A percentile compares a stretch with the other conserved stretches of the same genome.
phyloP scores from a whole-genome alignment of 192 early-diverging fungal species.

The Entomortierella chlamydospora region DNA sequence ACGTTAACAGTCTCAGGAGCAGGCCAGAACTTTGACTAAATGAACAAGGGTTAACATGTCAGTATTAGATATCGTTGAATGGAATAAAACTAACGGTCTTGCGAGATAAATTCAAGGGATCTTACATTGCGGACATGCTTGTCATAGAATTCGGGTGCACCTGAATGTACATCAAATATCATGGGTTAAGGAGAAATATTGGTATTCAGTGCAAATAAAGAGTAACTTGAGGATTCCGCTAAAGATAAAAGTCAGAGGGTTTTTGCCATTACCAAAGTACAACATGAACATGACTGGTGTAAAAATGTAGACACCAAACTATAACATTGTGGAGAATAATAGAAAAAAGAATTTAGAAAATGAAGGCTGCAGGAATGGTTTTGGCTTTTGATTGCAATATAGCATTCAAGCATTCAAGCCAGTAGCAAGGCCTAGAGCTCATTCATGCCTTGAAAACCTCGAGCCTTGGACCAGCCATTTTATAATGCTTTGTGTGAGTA shows the following conservation, averaged over 20 bases:
- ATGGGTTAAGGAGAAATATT: not conserved
- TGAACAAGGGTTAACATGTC: not conserved
- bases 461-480: slow-evolving; percentile 46
- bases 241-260: not conserved
- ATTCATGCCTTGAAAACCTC: slow-evolving; percentile 44
- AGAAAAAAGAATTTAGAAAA: not conserved
- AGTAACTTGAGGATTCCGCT: not conserved
- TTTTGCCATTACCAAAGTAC: slow-evolving; percentile 36
- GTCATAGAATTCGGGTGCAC: slow-evolving; percentile 54
- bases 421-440: not conserved
- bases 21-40: slow-evolving; percentile 53
- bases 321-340: not conserved
- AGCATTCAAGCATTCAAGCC: not conserved
- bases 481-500: not conserved
- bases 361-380: not conserved
- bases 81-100: not conserved
- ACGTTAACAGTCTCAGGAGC: slow-evolving; percentile 46
- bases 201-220: not conserved
- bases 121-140: slow-evolving; percentile 50
- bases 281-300: slow-evolving; percentile 57
- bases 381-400: not conserved
- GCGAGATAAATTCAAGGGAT: not conserved
- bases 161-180: slow-evolving; percentile 3
- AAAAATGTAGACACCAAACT: slow-evolving; percentile 55
- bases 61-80: not conserved